These are phyloP conservation scores for Beauveria caledonica DNA, from an alignment of 2,329 filamentous ascomycete genomes.

Conservation along the genomic window DNA sequence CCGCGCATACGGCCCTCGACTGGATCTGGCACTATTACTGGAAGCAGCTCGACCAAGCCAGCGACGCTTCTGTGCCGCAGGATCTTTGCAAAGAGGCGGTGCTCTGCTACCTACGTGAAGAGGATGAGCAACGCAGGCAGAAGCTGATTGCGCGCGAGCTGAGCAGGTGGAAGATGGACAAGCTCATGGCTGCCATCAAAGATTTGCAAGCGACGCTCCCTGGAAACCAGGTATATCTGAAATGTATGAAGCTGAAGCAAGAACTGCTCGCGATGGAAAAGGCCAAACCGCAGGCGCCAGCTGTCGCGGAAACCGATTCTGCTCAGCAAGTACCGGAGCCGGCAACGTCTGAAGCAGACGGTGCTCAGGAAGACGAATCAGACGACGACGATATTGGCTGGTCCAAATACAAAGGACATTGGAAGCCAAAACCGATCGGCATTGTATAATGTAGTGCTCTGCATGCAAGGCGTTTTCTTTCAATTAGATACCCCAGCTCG, in stretches of 20 bases:
- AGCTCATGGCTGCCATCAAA: constrained; percentile 30
- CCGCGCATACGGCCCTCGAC: constrained; percentile 59
- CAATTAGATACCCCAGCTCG: constrained; percentile 3
- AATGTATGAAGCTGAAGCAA: constrained; percentile 35
- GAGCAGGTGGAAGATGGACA: constrained; percentile 27
- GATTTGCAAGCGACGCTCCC: constrained; percentile 32
- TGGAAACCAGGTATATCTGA: constrained; percentile 35
- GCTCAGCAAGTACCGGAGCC: not conserved
- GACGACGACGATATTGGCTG: constrained; percentile 29
- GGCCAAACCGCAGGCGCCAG: not conserved
- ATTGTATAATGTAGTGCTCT: constrained; percentile 30
- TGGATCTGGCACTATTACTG: constrained; percentile 94
- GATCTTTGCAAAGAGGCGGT: constrained; percentile 29
- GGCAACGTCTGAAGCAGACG: constrained; percentile 13
- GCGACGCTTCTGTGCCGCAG: not conserved
- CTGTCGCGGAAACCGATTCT: constrained; percentile 10
- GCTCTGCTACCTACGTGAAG: constrained; percentile 30
- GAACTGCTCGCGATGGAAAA: constrained; percentile 27
- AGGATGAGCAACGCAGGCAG: constrained; percentile 20
- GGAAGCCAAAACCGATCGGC: constrained; percentile 52
- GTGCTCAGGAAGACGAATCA: constrained; percentile 7
- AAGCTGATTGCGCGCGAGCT: constrained; percentile 24
- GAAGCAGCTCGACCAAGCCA: constrained; percentile 38
- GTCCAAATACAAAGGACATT: constrained; percentile 42
- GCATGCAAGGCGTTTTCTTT: not conserved